Percentiles rank a stretch among this genome's conserved stretches.
Conservation (phyloP, 306 rosid genomes). For the Hippophae rhamnoides region DNA sequence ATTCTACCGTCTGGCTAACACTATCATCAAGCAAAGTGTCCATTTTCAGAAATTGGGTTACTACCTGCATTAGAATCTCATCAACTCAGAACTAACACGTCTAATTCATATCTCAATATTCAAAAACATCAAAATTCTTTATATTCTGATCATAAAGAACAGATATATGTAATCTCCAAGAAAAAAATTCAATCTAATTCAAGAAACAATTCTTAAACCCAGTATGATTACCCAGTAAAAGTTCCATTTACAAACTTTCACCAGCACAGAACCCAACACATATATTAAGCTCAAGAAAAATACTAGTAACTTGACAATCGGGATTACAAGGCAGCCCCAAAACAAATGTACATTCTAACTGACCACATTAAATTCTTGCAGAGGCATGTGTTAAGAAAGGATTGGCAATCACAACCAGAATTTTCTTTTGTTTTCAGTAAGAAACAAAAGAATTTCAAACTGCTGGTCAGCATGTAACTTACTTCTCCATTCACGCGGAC, state of each 20-base stretch:
- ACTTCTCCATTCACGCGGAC: constrained; percentile 89
- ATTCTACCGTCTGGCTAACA: constrained; percentile 57
- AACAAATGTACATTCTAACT: too few species aligned
- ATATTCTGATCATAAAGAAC: background rate
- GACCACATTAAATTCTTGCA: too few species aligned
- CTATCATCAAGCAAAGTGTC: constrained; percentile 87
- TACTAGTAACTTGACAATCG: background rate
- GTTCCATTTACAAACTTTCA: background rate
- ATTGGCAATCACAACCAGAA: too few species aligned
- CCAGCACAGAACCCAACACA: background rate
- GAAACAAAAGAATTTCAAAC: too few species aligned
- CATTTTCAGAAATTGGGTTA: constrained; percentile 83
- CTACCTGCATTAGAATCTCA: constrained; percentile 49
- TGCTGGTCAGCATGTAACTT: constrained; percentile 26
- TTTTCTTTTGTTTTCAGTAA: too few species aligned
- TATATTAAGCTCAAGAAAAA: background rate
- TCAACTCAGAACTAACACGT: constrained; percentile 4
- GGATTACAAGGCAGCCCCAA: too few species aligned
- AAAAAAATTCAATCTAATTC: background rate
- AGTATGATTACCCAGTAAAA: background rate
- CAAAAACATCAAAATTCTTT: background rate
- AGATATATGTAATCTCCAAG: background rate
- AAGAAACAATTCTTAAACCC: background rate
- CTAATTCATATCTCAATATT: background rate
- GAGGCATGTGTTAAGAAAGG: too few species aligned